Evolutionary conservation across 208 protist species (phyloP).

Genomic region (Wallacemonas sp.): DNA sequence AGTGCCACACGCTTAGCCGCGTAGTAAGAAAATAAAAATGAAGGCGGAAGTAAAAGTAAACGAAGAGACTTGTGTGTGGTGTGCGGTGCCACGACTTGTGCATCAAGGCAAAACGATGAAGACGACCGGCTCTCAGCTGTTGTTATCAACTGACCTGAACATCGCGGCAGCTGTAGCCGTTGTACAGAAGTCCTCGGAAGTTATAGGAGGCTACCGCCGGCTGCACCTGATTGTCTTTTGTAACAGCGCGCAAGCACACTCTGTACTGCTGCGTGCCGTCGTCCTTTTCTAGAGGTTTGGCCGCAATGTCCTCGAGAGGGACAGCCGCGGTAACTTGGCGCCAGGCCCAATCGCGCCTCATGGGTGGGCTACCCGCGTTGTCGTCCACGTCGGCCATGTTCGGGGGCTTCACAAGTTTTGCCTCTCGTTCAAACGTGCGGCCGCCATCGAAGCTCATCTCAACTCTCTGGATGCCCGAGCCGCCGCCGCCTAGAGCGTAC

Average conservation of each 20-base stretch:
- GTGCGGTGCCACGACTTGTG: too few relatives aligned
- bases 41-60: too few relatives aligned
- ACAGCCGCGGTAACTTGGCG: constrained; percentile 31
- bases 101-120: too few relatives aligned
- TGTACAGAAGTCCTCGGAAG: constrained; percentile 45
- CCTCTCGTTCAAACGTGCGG: constrained; percentile 46
- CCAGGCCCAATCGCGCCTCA: constrained; percentile 43
- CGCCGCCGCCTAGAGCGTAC: constrained; percentile 73
- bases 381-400: neutral
- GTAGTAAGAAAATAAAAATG: constrained; percentile 8
- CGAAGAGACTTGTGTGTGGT: too few relatives aligned
- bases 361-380: neutral
- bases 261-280: constrained; percentile 18
- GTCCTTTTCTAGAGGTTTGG: constrained; percentile 15
- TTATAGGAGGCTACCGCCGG: constrained; percentile 23
- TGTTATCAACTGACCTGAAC: constrained; percentile 16
- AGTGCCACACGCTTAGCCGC: too few relatives aligned
- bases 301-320: constrained; percentile 31
- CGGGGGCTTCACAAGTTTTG: constrained; percentile 22
- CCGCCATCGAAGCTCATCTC: constrained; percentile 83
- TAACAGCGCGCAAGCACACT: constrained; percentile 35
- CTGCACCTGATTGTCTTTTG: constrained; percentile 34
- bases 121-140: too few relatives aligned
- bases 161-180: constrained; percentile 41
- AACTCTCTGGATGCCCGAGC: constrained; percentile 73